phyloP scores from a whole-genome alignment of 2,329 filamentous ascomycete genomes.

The Endocalyx cinctus region DNA sequence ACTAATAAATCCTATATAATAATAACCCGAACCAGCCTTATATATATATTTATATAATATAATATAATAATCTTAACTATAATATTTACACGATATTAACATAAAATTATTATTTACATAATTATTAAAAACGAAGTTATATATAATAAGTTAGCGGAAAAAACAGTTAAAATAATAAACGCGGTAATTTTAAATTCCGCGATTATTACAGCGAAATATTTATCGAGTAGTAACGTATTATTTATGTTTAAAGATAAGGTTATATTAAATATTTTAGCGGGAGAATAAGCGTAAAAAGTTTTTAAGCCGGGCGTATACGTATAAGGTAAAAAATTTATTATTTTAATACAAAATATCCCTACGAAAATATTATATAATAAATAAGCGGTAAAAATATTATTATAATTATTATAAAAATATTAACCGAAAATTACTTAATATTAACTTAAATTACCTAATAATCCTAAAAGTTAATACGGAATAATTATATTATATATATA shows the following conservation, averaged over 20 bases:
- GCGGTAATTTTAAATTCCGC: background rate
- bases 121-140: background rate
- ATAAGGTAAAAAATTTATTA: no score
- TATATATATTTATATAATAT: no score
- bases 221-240: background rate
- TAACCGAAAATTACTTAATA: background rate
- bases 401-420: background rate
- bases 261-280: background rate
- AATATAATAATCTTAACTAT: background rate
- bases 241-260: background rate
- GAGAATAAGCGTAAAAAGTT: background rate
- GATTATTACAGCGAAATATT: background rate
- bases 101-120: no score
- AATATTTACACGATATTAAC: background rate
- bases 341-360: no score
- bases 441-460: background rate
- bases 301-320: no score
- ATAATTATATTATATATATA: no score
- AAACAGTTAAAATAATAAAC: background rate
- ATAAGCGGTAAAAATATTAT: no score
- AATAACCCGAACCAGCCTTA: background rate
- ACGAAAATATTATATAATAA: no score
- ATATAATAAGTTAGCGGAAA: background rate
- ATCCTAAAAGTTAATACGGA: background rate
- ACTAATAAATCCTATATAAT: background rate